phyloP scores from a whole-genome alignment of 2,329 filamentous ascomycete genomes.

The Cercospora beticola region DNA sequence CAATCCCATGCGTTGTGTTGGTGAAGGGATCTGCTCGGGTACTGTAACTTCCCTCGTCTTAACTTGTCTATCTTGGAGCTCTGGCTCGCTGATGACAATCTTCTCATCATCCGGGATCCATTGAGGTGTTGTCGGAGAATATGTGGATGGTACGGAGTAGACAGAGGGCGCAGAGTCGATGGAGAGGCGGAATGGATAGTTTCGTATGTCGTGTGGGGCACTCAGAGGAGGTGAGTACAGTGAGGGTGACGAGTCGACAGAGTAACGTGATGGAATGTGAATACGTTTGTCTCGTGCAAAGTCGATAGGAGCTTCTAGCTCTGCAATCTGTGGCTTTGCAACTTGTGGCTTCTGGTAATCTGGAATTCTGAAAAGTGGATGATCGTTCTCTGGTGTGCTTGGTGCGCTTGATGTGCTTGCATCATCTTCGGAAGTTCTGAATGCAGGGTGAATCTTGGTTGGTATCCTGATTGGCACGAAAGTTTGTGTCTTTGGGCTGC shows the following conservation, averaged over 20 bases:
- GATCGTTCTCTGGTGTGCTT: neutral
- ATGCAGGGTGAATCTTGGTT: neutral
- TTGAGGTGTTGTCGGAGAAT: neutral
- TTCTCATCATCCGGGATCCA: conserved; percentile 1
- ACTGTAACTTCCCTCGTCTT: neutral
- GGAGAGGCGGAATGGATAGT: neutral
- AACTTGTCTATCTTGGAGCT: neutral
- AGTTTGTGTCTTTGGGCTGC: neutral
- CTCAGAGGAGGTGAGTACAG: neutral
- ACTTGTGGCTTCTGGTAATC: neutral
- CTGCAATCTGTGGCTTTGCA: neutral
- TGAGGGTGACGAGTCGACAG: neutral
- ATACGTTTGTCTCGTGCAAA: neutral
- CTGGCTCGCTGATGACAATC: neutral
- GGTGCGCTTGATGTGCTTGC: neutral
- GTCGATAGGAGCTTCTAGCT: neutral
- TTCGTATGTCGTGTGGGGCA: neutral
- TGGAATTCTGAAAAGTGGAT: neutral
- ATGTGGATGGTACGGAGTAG: neutral
- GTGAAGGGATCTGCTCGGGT: neutral
- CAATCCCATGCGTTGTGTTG: neutral
- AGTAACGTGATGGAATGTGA: neutral
- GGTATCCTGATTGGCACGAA: neutral
- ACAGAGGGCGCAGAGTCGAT: neutral
- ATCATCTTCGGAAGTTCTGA: neutral